Percentiles rank a stretch among this genome's conserved stretches.
Conservation (phyloP, 495 filamentous ascomycete genomes). For the Cudoniella acicularis region DNA sequence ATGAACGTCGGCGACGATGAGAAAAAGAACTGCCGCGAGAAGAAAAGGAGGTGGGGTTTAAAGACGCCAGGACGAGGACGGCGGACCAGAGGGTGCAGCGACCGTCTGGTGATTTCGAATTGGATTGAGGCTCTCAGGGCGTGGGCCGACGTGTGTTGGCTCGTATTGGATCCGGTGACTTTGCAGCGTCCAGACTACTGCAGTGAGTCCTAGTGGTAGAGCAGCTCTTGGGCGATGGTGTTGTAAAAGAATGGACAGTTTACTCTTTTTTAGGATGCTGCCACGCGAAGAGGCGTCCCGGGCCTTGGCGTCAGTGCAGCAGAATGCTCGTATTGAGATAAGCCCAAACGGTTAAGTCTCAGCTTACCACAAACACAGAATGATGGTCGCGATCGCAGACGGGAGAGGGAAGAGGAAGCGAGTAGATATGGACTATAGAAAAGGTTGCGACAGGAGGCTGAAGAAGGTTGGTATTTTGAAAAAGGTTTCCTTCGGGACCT, state of each 20-base stretch:
- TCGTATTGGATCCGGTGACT: not conserved
- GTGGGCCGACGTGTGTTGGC: not conserved
- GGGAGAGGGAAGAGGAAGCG: conserved; percentile 38
- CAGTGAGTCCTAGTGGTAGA: not conserved
- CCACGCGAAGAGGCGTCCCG: not conserved
- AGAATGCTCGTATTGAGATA: not conserved
- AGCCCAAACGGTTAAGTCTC: not conserved
- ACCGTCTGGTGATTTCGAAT: conserved; percentile 16
- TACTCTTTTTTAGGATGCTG: not conserved
- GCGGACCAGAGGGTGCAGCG: conserved; percentile 18
- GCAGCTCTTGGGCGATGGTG: not conserved
- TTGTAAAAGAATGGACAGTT: not conserved
- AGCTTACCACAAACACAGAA: not conserved
- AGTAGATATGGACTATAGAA: not conserved
- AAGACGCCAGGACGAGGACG: conserved; percentile 26
- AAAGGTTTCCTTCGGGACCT: too few relatives aligned
- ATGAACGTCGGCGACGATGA: conserved; percentile 27
- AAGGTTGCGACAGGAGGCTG: too few relatives aligned
- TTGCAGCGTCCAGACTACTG: not conserved
- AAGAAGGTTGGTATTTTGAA: too few relatives aligned
- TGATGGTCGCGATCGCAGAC: conserved; percentile 91
- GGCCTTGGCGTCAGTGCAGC: not conserved
- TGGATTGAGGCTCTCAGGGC: not conserved
- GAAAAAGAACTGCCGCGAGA: conserved; percentile 19
- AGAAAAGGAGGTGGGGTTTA: conserved; percentile 20